Percentiles rank a stretch among this genome's conserved stretches.
These are phyloP conservation scores for Solanum piurae DNA, from an alignment of 257 asterid species.

Conservation along the genomic window DNA sequence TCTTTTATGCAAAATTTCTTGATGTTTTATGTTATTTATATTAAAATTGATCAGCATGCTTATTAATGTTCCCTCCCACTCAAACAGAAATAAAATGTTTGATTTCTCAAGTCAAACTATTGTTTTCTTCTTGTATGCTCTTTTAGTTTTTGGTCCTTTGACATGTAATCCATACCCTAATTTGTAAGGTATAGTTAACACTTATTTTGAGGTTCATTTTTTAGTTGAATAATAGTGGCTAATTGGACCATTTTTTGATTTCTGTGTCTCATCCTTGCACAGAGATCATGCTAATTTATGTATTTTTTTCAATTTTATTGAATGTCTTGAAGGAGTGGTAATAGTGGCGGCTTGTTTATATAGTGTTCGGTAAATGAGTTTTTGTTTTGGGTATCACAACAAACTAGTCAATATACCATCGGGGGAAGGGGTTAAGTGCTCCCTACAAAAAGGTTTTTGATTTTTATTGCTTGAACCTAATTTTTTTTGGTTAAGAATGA, in stretches of 20 bases:
- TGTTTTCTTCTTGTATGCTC: neutral
- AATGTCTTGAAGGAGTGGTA: neutral
- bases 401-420: neutral
- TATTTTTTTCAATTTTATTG: neutral
- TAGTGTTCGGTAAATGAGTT: neutral
- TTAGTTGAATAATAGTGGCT: neutral
- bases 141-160: neutral
- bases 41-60: neutral
- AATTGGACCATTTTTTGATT: neutral
- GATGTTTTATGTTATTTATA: neutral
- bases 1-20: neutral
- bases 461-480: neutral
- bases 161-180: neutral
- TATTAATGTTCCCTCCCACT: neutral
- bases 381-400: too few species aligned
- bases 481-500: neutral
- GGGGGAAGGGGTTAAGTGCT: neutral
- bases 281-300: neutral
- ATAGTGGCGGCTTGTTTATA: neutral
- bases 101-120: neutral
- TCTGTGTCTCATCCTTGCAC: neutral
- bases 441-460: neutral
- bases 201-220: neutral
- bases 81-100: neutral
- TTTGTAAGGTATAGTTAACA: neutral